Evolutionary conservation across 2,329 filamentous ascomycete species (phyloP).

Genomic region (Phoma sp.): DNA sequence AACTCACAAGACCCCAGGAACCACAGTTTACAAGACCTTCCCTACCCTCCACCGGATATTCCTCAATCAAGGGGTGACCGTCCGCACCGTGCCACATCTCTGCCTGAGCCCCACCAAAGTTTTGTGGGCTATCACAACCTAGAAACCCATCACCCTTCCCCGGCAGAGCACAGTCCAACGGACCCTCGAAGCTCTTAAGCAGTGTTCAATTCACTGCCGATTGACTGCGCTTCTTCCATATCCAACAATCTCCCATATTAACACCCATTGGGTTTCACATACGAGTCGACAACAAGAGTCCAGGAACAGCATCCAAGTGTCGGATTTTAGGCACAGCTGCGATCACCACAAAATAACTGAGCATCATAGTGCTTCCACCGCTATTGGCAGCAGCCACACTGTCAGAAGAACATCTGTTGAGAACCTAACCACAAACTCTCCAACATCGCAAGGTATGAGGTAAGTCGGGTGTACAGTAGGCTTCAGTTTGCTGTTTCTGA

Average conservation of each 20-base stretch:
- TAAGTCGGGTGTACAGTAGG: slow-evolving; percentile 20
- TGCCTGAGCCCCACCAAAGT: slow-evolving; percentile 37
- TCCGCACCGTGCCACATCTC: slow-evolving; percentile 42
- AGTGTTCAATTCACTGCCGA: slow-evolving; percentile 7
- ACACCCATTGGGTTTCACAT: not conserved
- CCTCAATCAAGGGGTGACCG: slow-evolving; percentile 35
- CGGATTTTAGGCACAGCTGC: not conserved
- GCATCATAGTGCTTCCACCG: not conserved
- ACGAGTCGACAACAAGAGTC: not conserved
- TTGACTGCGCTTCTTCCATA: slow-evolving; percentile 17
- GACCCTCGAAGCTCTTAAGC: slow-evolving; percentile 14
- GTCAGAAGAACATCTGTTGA: slow-evolving; percentile 3
- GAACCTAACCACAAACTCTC: slow-evolving; percentile 27
- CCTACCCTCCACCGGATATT: slow-evolving; percentile 39
- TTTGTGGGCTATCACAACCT: slow-evolving; percentile 37
- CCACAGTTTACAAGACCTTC: slow-evolving; percentile 36
- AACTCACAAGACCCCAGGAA: slow-evolving; percentile 46
- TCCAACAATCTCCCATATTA: slow-evolving; percentile 17
- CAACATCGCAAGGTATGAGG: slow-evolving; percentile 49
- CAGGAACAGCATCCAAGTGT: not conserved
- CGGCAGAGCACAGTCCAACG: slow-evolving; percentile 16
- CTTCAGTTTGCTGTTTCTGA: slow-evolving; percentile 18
- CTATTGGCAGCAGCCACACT: not conserved
- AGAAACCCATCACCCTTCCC: slow-evolving; percentile 29
- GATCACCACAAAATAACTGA: too few relatives aligned